phyloP scores from a whole-genome alignment of 1,284 basidiomycete species.

The Naganishia albida region DNA sequence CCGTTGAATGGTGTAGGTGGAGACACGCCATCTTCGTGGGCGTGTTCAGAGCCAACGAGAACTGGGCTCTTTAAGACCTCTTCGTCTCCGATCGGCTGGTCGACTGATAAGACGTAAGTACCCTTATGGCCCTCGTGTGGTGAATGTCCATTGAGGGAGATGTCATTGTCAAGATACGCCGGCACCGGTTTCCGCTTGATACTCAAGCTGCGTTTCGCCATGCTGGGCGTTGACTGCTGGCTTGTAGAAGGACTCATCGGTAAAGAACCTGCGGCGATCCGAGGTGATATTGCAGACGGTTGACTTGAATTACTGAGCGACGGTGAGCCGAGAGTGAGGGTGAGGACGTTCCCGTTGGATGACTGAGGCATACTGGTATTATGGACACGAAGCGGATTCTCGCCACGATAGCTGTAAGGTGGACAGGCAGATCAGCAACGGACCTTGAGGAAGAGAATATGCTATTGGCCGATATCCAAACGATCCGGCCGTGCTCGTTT shows the following conservation, averaged over 20 bases:
- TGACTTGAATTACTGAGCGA: slow-evolving; percentile 1
- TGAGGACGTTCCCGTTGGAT: neutral
- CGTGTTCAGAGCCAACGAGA: neutral
- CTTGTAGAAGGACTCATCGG: neutral
- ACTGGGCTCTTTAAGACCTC: slow-evolving; percentile 17
- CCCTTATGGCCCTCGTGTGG: neutral
- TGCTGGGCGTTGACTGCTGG: neutral
- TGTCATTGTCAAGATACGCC: neutral
- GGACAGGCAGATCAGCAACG: no score
- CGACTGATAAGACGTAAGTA: neutral
- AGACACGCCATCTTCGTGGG: neutral
- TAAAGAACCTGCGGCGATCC: neutral
- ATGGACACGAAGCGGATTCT: neutral
- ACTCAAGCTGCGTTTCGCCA: slow-evolving; percentile 8
- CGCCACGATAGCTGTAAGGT: neutral
- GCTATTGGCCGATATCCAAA: no score
- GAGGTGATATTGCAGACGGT: slow-evolving; percentile 12
- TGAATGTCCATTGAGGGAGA: neutral
- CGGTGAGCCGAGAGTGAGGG: slow-evolving; percentile 1
- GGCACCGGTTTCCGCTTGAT: slow-evolving; percentile 21
- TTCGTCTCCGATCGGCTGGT: neutral
- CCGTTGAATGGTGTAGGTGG: neutral
- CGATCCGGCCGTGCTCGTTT: no score
- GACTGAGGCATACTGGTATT: neutral
- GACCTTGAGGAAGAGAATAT: no score